Evolutionary conservation across 495 filamentous ascomycete genomes (phyloP).

Genomic region (Melanomma pulvis-pyrius): DNA sequence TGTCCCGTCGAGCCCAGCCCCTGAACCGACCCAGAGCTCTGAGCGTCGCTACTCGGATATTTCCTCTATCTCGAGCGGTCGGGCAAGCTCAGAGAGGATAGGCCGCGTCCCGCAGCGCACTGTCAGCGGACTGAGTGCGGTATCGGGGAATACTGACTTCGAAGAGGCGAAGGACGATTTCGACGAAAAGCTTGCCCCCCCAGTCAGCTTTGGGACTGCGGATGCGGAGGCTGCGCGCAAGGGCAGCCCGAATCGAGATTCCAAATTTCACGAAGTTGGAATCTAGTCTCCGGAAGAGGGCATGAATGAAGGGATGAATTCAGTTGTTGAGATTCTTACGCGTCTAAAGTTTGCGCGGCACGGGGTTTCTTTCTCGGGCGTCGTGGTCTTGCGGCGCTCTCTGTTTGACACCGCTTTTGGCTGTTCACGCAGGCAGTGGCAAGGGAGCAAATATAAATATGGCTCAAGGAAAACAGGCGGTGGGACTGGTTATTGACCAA

Average conservation of each 20-base stretch:
- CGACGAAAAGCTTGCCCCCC: conserved; percentile 31
- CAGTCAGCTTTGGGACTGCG: conserved; percentile 18
- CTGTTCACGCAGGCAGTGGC: not conserved
- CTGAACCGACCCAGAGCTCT: not conserved
- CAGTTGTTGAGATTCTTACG: no score
- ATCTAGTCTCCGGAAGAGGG: conserved; percentile 6
- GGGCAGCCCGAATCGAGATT: conserved; percentile 33
- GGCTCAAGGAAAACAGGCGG: not conserved
- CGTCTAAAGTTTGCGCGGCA: no score
- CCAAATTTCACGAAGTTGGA: conserved; percentile 30
- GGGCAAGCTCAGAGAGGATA: not conserved
- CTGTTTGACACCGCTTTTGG: not conserved
- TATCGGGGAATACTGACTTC: conserved; percentile 11
- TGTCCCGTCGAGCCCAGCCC: conserved; percentile 7
- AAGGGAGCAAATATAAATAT: not conserved
- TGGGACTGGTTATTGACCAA: not conserved
- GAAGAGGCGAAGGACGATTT: conserved; percentile 35
- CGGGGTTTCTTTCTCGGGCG: not conserved
- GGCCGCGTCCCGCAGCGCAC: conserved; percentile 11
- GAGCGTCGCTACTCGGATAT: conserved; percentile 17
- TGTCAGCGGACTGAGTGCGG: not conserved
- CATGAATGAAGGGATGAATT: not conserved
- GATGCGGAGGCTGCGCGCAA: conserved; percentile 13
- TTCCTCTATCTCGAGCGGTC: conserved; percentile 21
- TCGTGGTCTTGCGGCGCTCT: not conserved